Evolutionary conservation across 352 stramenopile genomes (phyloP).

Genomic region (Chrysophaeum taylorii): DNA sequence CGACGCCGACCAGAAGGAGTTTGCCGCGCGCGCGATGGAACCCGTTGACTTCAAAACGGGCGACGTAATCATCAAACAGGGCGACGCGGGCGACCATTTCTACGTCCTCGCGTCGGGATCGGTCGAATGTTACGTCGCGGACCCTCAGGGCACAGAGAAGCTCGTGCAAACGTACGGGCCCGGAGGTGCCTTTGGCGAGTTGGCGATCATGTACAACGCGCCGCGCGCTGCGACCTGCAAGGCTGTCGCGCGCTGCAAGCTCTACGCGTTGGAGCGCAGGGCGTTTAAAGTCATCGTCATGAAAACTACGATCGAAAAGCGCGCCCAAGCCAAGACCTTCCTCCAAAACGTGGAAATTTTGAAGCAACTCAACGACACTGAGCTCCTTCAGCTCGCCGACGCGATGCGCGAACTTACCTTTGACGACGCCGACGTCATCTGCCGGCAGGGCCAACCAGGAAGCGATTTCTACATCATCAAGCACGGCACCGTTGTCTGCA

Average conservation of each 20-base stretch:
- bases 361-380: conserved; percentile 44
- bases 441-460: conserved; percentile 44
- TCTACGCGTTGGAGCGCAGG: conserved; percentile 82
- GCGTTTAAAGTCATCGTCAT: conserved; percentile 66
- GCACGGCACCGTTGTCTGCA: conserved; percentile 43
- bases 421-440: conserved; percentile 40
- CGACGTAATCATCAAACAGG: conserved; percentile 81
- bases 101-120: conserved; percentile 88
- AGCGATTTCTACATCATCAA: conserved; percentile 59
- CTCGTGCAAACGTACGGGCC: conserved; percentile 34
- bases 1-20: conserved; percentile 37
- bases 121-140: conserved; percentile 65
- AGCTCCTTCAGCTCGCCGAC: conserved; percentile 52
- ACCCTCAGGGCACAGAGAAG: too few species aligned
- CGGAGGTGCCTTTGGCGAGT: conserved; percentile 79
- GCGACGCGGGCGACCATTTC: conserved; percentile 90
- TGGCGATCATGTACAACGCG: conserved; percentile 90
- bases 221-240: conserved; percentile 83
- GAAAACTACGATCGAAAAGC: conserved; percentile 44
- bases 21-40: conserved; percentile 55
- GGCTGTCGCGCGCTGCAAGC: conserved; percentile 59
- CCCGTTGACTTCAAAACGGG: conserved; percentile 39
- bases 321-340: conserved; percentile 45
- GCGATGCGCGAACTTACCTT: conserved; percentile 45
- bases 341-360: conserved; percentile 42